Evolutionary conservation across 2,329 filamentous ascomycete species (phyloP), one percentile per base, ranked within the genome.

Genomic region (Helotiales sp.): DNA sequence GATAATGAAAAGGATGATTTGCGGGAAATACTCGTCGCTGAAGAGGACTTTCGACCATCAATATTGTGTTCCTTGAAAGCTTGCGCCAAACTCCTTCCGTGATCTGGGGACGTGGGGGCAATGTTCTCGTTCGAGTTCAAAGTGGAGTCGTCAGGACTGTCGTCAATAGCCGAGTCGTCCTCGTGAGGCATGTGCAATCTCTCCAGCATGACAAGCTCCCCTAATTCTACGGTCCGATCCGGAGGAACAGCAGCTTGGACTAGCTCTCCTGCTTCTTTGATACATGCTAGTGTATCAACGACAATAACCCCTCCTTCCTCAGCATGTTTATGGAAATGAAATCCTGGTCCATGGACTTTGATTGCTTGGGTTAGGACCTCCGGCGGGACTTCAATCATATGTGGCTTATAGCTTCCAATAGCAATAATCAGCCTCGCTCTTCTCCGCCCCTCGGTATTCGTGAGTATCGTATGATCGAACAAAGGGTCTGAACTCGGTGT

Each of bases 241-340:
- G 90, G 86, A 22, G 79, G 79, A 27, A 97, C 77, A 0, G 85
- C 86, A 0, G 91, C 90, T 63, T 91, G 84, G 9, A 96, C 88
- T 48, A 98, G 79, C 76, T 98, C 93, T 0, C 93, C 93, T 0
- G 93, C 89, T 70, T 96, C 91, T 66, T 87, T 86, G 42, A 96
- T 72, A 46, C 88, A 92, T 0, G 89, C 90, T 0, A 96, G 78
- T 9, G 88, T 93, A 69, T 91, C 89, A 5, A 91, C 89, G 5
- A 90, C 80, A 25, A 91, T 79, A 13, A 83, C 85, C 0, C 84
- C 85, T 0, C 85, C 85, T 64, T 89, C 86, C 2, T 77, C 71
- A 0, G 83, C 84, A 61, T 86, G 83, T 66, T 81, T 89, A 70
- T 91, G 88, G 59, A 85, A 85, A 69, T 91, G 87, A 50, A 75